phyloP scores from a whole-genome alignment of 2,329 filamentous ascomycete species.

The Penicillium sp. region DNA sequence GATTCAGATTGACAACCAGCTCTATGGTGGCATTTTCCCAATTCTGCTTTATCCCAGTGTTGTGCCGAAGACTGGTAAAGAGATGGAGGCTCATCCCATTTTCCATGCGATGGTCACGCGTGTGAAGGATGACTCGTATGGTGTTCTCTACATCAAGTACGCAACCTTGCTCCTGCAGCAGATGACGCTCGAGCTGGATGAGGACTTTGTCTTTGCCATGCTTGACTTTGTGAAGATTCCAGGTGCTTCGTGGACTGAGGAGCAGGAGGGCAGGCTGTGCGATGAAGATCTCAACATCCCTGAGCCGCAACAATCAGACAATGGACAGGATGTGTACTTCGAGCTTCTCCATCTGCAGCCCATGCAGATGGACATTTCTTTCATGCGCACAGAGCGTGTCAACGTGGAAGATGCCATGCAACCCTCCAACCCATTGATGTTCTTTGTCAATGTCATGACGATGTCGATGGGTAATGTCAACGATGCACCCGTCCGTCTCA shows the following conservation, averaged over 20 bases:
- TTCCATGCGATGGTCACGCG: slow-evolving; percentile 88
- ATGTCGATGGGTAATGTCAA: slow-evolving; percentile 99
- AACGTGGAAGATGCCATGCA: slow-evolving; percentile 95
- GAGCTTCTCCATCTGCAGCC: slow-evolving; percentile 95
- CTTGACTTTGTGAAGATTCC: slow-evolving; percentile 93
- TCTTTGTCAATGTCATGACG: slow-evolving; percentile 96
- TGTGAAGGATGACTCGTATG: slow-evolving; percentile 98
- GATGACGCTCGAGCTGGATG: slow-evolving; percentile 96
- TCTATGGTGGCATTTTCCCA: slow-evolving; percentile 97
- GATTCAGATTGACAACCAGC: slow-evolving; percentile 98
- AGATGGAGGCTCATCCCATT: slow-evolving; percentile 94
- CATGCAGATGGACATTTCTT: slow-evolving; percentile 96
- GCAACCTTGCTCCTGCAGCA: slow-evolving; percentile 91
- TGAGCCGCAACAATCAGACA: slow-evolving; percentile 80
- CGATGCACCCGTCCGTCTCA: slow-evolving; percentile 90
- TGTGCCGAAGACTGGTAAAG: slow-evolving; percentile 92
- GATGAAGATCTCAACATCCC: slow-evolving; percentile 90
- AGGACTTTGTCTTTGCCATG: slow-evolving; percentile 96
- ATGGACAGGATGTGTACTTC: slow-evolving; percentile 95
- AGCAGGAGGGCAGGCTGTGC: slow-evolving; percentile 81
- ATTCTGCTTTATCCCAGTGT: slow-evolving; percentile 97
- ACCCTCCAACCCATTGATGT: slow-evolving; percentile 93
- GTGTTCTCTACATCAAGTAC: slow-evolving; percentile 98
- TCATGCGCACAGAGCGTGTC: slow-evolving; percentile 93
- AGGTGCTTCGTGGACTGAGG: slow-evolving; percentile 82